Percentiles rank a stretch among this genome's conserved stretches.
phyloP scores from a whole-genome alignment of 768 basidiomycete genomes.

The Lactarius deliciosus region DNA sequence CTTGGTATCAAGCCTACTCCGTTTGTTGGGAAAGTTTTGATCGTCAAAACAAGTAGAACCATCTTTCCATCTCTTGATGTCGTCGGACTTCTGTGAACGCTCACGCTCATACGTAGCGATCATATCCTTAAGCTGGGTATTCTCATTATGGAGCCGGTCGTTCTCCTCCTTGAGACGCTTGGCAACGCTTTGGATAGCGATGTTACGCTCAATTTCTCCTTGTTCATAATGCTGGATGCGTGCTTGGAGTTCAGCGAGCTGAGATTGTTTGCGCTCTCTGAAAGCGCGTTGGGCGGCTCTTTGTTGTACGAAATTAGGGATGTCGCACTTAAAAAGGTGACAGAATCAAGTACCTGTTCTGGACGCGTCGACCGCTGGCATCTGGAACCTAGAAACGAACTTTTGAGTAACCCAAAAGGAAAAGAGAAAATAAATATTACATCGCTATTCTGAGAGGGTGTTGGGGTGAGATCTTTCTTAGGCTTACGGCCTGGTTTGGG shows the following conservation, averaged over 20 bases:
- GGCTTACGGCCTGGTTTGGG: conserved; percentile 88
- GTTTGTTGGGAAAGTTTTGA: conserved; percentile 38
- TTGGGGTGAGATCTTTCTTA: conserved; percentile 58
- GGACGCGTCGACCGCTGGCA: conserved; percentile 65
- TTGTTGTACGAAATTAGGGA: conserved; percentile 10
- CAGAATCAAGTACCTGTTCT: conserved; percentile 54
- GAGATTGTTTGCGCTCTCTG: conserved; percentile 85
- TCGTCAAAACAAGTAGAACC: conserved; percentile 36
- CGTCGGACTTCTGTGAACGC: conserved; percentile 33
- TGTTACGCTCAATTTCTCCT: conserved; percentile 86
- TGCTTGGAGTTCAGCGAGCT: conserved; percentile 84
- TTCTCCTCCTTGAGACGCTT: conserved; percentile 89
- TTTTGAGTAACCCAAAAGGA: conserved; percentile 22
- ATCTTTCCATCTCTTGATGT: conserved; percentile 62
- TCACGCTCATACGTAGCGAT: conserved; percentile 36
- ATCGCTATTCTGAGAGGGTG: conserved; percentile 46
- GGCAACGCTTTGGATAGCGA: conserved; percentile 78
- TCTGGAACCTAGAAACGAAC: conserved; percentile 40
- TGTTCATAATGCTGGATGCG: conserved; percentile 83
- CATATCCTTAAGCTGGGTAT: conserved; percentile 51
- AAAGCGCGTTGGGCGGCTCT: conserved; percentile 90
- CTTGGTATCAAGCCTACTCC: conserved; percentile 36
- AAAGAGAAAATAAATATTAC: conserved; percentile 39
- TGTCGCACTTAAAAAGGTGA: conserved; percentile 8
- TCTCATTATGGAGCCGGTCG: conserved; percentile 68